phyloP scores from a whole-genome alignment of 2,329 filamentous ascomycete genomes.

The Arthrinium phaeospermum region DNA sequence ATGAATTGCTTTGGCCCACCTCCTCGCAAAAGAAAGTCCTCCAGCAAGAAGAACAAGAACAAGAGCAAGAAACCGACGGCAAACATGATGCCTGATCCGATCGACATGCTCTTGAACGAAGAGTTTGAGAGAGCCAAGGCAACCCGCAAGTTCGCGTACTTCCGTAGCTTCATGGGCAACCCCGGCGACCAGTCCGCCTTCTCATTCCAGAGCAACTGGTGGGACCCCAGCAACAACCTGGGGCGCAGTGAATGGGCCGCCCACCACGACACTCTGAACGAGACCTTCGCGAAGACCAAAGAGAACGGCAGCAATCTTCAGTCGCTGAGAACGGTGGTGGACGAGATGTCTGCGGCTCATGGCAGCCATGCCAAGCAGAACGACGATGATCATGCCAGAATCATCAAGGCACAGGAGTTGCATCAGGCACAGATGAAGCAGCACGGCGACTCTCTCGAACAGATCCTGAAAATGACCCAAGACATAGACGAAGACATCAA shows the following conservation, averaged over 20 bases:
- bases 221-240: background rate
- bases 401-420: constrained; percentile 3
- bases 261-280: background rate
- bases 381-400: background rate
- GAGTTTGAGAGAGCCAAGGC: constrained; percentile 16
- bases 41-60: constrained; percentile 5
- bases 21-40: constrained; percentile 10
- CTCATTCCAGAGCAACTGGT: constrained; percentile 8
- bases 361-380: background rate
- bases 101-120: constrained; percentile 16
- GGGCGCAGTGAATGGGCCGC: background rate
- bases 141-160: constrained; percentile 6
- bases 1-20: constrained; percentile 15
- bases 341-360: background rate
- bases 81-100: constrained; percentile 9
- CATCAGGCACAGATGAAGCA: background rate
- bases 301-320: constrained; percentile 3
- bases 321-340: background rate
- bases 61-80: constrained; percentile 3
- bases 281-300: constrained; percentile 13
- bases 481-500: background rate
- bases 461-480: background rate
- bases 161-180: constrained; percentile 7
- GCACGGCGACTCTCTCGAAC: constrained; percentile 1
- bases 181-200: background rate